These are phyloP conservation scores for Euphorbia schlechtendalii DNA, from an alignment of 441 rosid genomes.

Conservation along the genomic window DNA sequence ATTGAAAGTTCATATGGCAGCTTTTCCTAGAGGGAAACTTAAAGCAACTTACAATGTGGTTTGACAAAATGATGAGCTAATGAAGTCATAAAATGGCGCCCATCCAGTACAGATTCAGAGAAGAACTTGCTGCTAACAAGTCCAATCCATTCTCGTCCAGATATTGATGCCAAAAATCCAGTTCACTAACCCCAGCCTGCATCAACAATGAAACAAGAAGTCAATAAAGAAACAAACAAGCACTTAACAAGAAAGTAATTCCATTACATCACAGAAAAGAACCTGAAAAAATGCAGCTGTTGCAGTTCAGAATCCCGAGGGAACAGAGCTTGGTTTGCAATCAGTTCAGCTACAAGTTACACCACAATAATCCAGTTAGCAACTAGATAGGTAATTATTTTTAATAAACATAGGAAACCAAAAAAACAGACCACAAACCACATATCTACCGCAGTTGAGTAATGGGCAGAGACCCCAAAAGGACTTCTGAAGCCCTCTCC, in stretches of 20 bases:
- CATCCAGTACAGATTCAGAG: no score
- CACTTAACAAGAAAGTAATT: background rate
- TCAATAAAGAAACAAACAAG: background rate
- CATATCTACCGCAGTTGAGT: slow-evolving; percentile 96
- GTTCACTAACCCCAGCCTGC: slow-evolving; percentile 85
- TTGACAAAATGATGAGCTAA: no score
- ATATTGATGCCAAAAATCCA: slow-evolving; percentile 95
- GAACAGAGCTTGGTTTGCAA: slow-evolving; percentile 84
- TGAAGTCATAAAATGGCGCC: no score
- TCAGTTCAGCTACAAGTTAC: slow-evolving; percentile 57
- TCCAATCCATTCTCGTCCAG: slow-evolving; percentile 74
- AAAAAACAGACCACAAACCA: slow-evolving; percentile 98
- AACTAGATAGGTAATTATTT: background rate
- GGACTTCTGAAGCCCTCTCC: slow-evolving; percentile 99
- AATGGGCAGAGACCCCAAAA: slow-evolving; percentile 92
- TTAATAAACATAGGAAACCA: slow-evolving; percentile 34
- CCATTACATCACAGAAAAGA: background rate
- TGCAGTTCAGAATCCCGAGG: slow-evolving; percentile 98
- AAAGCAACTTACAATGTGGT: background rate
- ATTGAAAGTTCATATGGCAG: slow-evolving; percentile 80
- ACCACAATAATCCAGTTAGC: slow-evolving; percentile 10
- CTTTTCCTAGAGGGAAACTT: slow-evolving; percentile 61
- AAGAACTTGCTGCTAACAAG: slow-evolving; percentile 57
- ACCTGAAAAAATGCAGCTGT: slow-evolving; percentile 94
- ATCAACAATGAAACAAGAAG: background rate